These are phyloP conservation scores for Lentinula guzmanii DNA, from an alignment of 768 basidiomycete genomes.

Conservation along the genomic window DNA sequence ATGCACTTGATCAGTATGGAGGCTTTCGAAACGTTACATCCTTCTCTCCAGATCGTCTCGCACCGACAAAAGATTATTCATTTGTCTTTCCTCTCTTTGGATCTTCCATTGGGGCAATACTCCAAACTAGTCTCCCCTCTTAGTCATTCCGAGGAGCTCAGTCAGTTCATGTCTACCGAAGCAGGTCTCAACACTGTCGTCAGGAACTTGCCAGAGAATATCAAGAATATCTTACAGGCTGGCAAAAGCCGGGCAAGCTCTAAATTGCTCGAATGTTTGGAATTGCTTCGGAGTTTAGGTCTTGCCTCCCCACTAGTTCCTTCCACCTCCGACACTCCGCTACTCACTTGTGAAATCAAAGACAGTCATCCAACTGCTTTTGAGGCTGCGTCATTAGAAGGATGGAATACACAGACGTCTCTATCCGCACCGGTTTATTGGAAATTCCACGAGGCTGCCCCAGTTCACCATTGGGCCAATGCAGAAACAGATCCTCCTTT, in stretches of 20 bases:
- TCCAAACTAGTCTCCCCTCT: slow-evolving; percentile 57
- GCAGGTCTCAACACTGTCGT: slow-evolving; percentile 44
- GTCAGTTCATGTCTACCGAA: slow-evolving; percentile 40
- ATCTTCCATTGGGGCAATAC: slow-evolving; percentile 60
- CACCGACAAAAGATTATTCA: slow-evolving; percentile 50
- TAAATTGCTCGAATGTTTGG: slow-evolving; percentile 57
- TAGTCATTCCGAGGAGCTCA: slow-evolving; percentile 53
- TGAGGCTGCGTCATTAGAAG: slow-evolving; percentile 33
- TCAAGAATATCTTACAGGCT: slow-evolving; percentile 50
- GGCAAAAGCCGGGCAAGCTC: slow-evolving; percentile 53
- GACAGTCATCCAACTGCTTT: slow-evolving; percentile 41
- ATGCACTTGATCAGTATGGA: slow-evolving; percentile 53
- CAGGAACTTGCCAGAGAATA: slow-evolving; percentile 42
- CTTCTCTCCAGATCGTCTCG: slow-evolving; percentile 44
- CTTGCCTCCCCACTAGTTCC: slow-evolving; percentile 53
- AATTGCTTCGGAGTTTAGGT: slow-evolving; percentile 50
- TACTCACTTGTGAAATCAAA: slow-evolving; percentile 38
- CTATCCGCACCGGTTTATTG: slow-evolving; percentile 56
- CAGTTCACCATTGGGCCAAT: slow-evolving; percentile 55
- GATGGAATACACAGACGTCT: slow-evolving; percentile 38
- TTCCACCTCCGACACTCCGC: slow-evolving; percentile 33
- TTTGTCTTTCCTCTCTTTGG: slow-evolving; percentile 53
- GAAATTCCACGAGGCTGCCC: slow-evolving; percentile 49
- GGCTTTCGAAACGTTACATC: slow-evolving; percentile 33
- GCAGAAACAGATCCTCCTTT: slow-evolving; percentile 47